A percentile compares a stretch with the other conserved stretches of the same genome.
Evolutionary conservation across 2,329 filamentous ascomycete genomes (phyloP).

Genomic region (Colletotrichum eremochloae): DNA sequence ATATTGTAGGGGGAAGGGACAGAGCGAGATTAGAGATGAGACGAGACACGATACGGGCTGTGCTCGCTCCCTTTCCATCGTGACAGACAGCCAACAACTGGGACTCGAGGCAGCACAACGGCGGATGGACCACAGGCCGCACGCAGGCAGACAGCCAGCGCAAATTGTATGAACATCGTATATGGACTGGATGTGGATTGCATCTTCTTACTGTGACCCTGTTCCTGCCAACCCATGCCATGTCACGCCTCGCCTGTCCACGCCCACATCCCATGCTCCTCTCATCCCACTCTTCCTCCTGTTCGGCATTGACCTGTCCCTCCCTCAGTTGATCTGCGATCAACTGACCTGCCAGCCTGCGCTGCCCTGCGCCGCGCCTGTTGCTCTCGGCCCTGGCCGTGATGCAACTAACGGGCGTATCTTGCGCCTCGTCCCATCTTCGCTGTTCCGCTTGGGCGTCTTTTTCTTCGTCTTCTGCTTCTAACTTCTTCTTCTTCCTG

Average conservation of each 20-base stretch:
- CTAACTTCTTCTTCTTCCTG: background rate
- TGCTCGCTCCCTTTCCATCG: constrained; percentile 2
- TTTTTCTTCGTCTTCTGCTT: constrained; percentile 2
- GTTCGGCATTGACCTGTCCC: constrained; percentile 35
- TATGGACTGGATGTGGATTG: background rate
- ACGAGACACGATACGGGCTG: constrained; percentile 10
- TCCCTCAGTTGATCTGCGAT: constrained; percentile 18
- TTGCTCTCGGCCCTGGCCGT: constrained; percentile 32
- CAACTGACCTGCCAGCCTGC: constrained; percentile 27
- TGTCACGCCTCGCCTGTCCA: background rate
- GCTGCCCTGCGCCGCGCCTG: constrained; percentile 20
- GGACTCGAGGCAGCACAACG: no score
- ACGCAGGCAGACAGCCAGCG: no score
- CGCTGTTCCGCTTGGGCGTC: constrained; percentile 18
- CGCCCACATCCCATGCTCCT: background rate
- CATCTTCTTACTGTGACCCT: background rate
- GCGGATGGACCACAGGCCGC: no score
- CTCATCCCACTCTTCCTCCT: constrained; percentile 17
- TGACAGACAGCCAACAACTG: no score
- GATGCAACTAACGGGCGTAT: constrained; percentile 32
- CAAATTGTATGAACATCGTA: no score
- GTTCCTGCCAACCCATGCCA: constrained; percentile 1
- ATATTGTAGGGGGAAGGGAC: constrained; percentile 9
- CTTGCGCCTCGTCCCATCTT: constrained; percentile 33
- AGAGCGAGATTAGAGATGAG: constrained; percentile 34